Evolutionary conservation across 2,329 filamentous ascomycete species (phyloP), one percentile per base, ranked within the genome.

Genomic region (Diaporthe sp.): DNA sequence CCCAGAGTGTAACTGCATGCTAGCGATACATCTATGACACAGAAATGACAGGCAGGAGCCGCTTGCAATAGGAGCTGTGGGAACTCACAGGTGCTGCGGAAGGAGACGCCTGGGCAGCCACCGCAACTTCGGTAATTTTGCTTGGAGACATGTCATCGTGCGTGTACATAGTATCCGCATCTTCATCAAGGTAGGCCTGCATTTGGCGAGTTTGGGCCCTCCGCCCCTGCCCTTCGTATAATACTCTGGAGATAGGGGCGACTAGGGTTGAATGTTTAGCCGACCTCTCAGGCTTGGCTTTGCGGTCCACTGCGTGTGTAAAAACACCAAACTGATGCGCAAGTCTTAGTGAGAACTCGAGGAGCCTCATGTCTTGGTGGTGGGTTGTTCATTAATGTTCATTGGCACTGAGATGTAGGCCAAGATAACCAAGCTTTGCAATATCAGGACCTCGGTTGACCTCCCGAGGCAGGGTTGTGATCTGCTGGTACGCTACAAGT

Each of bases 361-460:
- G 42, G 42, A 19, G 64, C 33, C 45, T 38, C 45, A 67, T 12
- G 30, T 30, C 45, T 67, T 67, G 45, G 45, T n/a, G 8, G 28
- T 17, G 45, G 64, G 45, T 12, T 28, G 45, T 38, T 67, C 30
- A 67, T 50, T 35, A 67, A 52, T 19, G 10, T 38, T 35, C 8
- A 52, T 67, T 52, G 64, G 45, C 22, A 38, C 22, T 13, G 22
- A 38, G 45, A 22, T 52, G 28, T 28, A 25, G 45, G 28, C 61
- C 61, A 67, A 67, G 61, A 67, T 2, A 17, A 67, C 30, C 6
- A 67, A 67, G 64, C 64, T 67, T 67, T 17, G 45, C 45, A 67
- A 67, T 67, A 52, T 67, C 45, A 67, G 30, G 30, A 38, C 45
- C 28, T 67, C 64, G 64, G 64, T 67, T 52, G 22, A 35, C 22